A percentile compares a stretch with the other conserved stretches of the same genome.
These are phyloP conservation scores for Sordariomycetes sp. DNA, from an alignment of 2,329 filamentous ascomycete species.

Conservation along the genomic window DNA sequence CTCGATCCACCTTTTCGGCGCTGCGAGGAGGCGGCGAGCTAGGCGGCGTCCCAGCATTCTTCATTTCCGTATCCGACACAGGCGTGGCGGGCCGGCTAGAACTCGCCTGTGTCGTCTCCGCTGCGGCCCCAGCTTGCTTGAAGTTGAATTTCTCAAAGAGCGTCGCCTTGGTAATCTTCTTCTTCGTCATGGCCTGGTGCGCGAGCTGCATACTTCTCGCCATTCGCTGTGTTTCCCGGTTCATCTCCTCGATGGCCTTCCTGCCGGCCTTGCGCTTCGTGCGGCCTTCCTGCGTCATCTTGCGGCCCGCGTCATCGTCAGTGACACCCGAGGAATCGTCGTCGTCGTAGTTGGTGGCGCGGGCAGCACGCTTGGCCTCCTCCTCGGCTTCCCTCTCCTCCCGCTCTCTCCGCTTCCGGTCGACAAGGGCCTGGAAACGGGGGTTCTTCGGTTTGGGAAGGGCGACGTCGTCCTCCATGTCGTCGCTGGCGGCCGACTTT, in stretches of 20 bases:
- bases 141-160: conserved; percentile 81
- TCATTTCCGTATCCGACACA: conserved; percentile 38
- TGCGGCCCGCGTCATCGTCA: conserved; percentile 52
- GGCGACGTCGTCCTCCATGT: conserved; percentile 26
- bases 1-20: conserved; percentile 4
- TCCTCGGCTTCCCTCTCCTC: conserved; percentile 54
- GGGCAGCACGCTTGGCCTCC: conserved; percentile 22
- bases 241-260: conserved; percentile 91
- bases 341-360: conserved; percentile 23
- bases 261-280: conserved; percentile 82
- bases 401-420: conserved; percentile 62
- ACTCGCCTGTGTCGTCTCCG: conserved; percentile 26
- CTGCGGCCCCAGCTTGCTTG: conserved; percentile 28
- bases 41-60: conserved; percentile 52
- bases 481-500: conserved; percentile 15
- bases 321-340: conserved; percentile 25
- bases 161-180: conserved; percentile 76
- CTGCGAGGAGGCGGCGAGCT: conserved; percentile 48
- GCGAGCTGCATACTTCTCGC: conserved; percentile 82
- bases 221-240: conserved; percentile 85
- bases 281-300: conserved; percentile 57
- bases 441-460: conserved; percentile 36
- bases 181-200: conserved; percentile 82
- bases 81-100: conserved; percentile 46
- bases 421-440: conserved; percentile 62